Conservation (phyloP, 2,329 filamentous ascomycete genomes). For the Verticillium nonalfalfae region DNA sequence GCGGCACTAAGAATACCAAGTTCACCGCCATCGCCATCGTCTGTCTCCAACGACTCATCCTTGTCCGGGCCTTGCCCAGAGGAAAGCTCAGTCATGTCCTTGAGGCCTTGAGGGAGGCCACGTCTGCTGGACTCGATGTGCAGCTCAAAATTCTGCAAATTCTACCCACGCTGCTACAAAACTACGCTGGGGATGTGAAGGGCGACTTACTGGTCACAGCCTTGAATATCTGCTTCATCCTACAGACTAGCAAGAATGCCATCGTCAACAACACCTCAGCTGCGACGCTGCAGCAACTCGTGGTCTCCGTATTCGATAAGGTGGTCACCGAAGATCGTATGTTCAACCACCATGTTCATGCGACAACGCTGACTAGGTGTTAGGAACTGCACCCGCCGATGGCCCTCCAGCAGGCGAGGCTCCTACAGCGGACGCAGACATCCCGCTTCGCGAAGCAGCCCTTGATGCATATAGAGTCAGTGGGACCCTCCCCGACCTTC, state of each 20-base stretch:
- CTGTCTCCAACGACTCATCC: conserved; percentile 82
- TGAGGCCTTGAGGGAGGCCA: conserved; percentile 80
- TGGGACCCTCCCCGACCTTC: too few relatives aligned
- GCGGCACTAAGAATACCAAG: conserved; percentile 82
- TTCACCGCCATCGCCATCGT: conserved; percentile 83
- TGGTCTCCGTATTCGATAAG: conserved; percentile 90
- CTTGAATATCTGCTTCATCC: conserved; percentile 83
- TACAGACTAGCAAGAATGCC: conserved; percentile 87
- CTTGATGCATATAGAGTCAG: conserved; percentile 73
- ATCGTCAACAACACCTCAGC: conserved; percentile 95
- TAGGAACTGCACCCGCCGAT: conserved; percentile 31
- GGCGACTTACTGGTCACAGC: conserved; percentile 76
- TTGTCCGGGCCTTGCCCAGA: conserved; percentile 71
- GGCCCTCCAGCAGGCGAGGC: conserved; percentile 60
- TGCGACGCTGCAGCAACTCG: conserved; percentile 90
- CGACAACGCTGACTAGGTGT: conserved; percentile 10
- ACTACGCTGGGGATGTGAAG: conserved; percentile 76
- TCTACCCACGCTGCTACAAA: conserved; percentile 81
- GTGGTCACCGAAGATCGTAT: conserved; percentile 74
- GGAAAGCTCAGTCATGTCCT: conserved; percentile 79
- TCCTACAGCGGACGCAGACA: conserved; percentile 54
- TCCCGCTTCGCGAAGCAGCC: conserved; percentile 68
- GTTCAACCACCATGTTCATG: conserved; percentile 18
- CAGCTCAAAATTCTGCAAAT: conserved; percentile 95
- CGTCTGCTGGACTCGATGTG: conserved; percentile 75